Conservation (phyloP, 257 asterid species). For the Capsicum chinense region DNA sequence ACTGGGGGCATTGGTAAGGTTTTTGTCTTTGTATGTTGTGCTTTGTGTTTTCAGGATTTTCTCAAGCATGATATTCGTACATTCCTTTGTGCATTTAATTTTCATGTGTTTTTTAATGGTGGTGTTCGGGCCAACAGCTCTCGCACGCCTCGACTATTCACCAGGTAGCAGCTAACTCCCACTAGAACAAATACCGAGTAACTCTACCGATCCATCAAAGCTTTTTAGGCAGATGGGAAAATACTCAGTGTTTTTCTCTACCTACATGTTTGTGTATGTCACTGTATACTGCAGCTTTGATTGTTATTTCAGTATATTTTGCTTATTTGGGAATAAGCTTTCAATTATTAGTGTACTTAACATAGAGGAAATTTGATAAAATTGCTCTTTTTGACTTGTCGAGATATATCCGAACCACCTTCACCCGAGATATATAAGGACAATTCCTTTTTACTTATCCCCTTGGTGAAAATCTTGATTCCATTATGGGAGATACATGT, state of each 20-base stretch:
- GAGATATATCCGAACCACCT: slow-evolving; percentile 10
- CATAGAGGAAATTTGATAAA: not conserved
- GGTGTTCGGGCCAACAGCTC: not conserved
- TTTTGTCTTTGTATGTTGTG: not conserved
- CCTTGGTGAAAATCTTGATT: not conserved
- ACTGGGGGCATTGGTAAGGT: not conserved
- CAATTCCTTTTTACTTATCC: not conserved
- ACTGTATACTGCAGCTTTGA: not conserved
- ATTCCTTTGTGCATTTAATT: slow-evolving; percentile 1
- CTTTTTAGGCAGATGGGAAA: not conserved
- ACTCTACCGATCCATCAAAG: not conserved
- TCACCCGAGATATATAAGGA: not conserved
- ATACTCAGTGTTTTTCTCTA: not conserved
- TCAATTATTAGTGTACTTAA: not conserved
- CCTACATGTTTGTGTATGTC: not conserved
- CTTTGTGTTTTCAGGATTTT: not conserved
- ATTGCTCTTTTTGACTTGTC: not conserved
- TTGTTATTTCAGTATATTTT: not conserved
- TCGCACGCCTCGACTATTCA: not conserved
- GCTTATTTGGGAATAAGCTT: not conserved
- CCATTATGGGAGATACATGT: not conserved
- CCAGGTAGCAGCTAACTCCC: not conserved
- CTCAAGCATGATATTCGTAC: not conserved
- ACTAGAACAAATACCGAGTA: not conserved
- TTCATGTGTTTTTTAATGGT: not conserved